Conservation (phyloP, 1,284 basidiomycete species). For the Leccinum pachyderme region DNA sequence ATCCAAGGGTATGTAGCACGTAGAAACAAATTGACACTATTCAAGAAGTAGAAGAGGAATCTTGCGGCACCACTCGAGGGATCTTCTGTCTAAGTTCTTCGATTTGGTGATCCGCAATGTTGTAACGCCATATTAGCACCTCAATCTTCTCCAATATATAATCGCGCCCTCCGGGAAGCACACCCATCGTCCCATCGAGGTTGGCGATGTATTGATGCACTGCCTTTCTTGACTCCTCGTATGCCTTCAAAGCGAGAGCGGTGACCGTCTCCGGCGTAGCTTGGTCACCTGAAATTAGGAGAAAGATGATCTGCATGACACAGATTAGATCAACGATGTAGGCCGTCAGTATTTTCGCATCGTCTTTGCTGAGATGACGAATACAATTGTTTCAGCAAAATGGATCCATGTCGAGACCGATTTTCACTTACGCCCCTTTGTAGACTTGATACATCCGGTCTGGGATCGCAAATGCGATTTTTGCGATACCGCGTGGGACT, state of each 20-base stretch:
- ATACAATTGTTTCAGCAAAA: background rate
- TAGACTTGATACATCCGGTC: conserved; percentile 3
- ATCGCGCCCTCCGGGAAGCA: conserved; percentile 7
- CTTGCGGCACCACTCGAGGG: background rate
- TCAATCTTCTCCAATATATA: conserved; percentile 12
- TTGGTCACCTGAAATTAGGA: background rate
- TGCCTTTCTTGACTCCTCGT: background rate
- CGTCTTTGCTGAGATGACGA: conserved; percentile 3
- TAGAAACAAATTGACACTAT: no score
- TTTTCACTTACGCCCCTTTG: conserved; percentile 10
- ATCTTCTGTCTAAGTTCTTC: background rate
- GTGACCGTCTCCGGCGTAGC: background rate
- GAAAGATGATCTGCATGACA: conserved; percentile 25
- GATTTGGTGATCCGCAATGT: conserved; percentile 8
- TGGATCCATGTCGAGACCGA: no score
- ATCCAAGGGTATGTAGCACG: no score
- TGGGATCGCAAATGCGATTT: conserved; percentile 12
- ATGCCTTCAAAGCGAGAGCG: background rate
- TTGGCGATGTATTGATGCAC: background rate
- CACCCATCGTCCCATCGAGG: background rate
- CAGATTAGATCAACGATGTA: conserved; percentile 26
- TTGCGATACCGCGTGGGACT: background rate
- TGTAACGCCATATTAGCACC: conserved; percentile 11
- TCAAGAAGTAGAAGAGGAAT: background rate
- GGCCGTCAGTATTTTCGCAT: conserved; percentile 18